Conservation (phyloP, 208 protist species). For the Trichomonas vaginalis region DNA sequence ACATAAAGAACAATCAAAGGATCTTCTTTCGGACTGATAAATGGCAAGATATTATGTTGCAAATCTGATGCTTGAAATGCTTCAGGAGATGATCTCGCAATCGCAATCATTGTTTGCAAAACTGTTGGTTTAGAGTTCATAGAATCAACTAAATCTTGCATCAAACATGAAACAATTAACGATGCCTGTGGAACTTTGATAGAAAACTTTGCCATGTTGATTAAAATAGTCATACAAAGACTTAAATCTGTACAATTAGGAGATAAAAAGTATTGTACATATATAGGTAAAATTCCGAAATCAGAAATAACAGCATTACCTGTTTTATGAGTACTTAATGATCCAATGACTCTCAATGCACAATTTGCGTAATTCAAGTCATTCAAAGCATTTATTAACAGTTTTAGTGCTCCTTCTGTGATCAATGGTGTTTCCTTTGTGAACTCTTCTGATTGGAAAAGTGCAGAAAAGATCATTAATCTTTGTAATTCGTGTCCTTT, state of each 20-base stretch:
- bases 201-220: neutral
- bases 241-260: neutral
- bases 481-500: neutral
- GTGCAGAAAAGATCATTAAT: neutral
- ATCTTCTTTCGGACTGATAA: neutral
- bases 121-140: neutral
- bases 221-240: neutral
- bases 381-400: neutral
- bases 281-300: neutral
- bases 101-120: neutral
- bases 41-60: neutral
- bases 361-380: neutral
- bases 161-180: neutral
- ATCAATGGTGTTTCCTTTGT: neutral
- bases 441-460: neutral
- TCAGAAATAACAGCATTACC: neutral
- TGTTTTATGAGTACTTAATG: neutral
- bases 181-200: neutral
- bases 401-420: neutral
- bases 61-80: neutral
- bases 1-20: neutral
- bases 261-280: neutral
- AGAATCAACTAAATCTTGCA: neutral
- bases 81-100: neutral
- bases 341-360: neutral